Percentiles rank a stretch among this genome's conserved stretches.
Evolutionary conservation across 495 filamentous ascomycete genomes (phyloP).

Genomic region (Physcia stellaris): DNA sequence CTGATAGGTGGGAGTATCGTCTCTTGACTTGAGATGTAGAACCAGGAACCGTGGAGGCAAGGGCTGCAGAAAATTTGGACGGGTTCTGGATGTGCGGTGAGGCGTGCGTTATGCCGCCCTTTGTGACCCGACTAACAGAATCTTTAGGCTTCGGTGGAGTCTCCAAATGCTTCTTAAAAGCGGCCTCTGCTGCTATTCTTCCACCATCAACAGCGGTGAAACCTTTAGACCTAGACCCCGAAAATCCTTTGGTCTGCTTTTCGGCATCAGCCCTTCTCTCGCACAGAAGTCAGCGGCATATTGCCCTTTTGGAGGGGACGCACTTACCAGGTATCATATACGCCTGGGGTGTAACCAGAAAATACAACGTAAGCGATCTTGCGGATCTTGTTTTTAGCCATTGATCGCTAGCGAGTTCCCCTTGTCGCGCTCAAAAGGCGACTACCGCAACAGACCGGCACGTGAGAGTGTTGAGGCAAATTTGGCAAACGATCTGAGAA

Average conservation of each 20-base stretch:
- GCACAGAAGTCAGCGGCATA: background rate
- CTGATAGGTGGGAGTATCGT: too few relatives aligned
- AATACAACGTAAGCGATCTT: slow-evolving; percentile 2
- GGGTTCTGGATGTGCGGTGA: too few relatives aligned
- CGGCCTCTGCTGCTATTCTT: background rate
- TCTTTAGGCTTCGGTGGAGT: too few relatives aligned
- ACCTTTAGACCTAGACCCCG: slow-evolving; percentile 29
- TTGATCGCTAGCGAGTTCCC: background rate
- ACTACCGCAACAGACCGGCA: too few relatives aligned
- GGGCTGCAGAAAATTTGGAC: too few relatives aligned
- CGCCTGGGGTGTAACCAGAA: background rate
- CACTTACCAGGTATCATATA: background rate
- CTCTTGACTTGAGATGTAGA: too few relatives aligned
- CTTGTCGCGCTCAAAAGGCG: background rate
- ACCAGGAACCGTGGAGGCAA: too few relatives aligned
- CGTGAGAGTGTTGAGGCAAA: too few relatives aligned
- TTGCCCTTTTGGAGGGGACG: background rate
- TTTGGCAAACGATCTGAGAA: too few relatives aligned
- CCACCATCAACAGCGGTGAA: slow-evolving; percentile 19
- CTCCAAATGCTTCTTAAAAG: background rate
- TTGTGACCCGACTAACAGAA: too few relatives aligned
- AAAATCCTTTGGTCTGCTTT: background rate
- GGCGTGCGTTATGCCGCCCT: too few relatives aligned
- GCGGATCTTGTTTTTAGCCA: background rate
- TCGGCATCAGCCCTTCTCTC: background rate